Evolutionary conservation across 169 alveolate species (phyloP).

Genomic region (Neospora caninum): DNA sequence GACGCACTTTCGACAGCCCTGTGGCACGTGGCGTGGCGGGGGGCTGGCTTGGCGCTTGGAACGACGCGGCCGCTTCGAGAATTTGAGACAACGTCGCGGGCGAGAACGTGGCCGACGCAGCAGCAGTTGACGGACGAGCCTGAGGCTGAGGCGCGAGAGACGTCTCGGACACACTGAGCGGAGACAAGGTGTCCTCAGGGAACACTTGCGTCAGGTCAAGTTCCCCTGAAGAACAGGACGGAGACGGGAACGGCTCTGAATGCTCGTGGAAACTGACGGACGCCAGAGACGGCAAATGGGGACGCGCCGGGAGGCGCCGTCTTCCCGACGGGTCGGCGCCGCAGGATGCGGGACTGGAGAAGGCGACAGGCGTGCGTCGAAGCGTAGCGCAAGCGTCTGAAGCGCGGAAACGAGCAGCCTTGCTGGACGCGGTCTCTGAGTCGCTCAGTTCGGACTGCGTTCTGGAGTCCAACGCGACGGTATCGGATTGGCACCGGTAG

Average conservation of each 20-base stretch:
- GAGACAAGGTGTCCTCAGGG: neutral
- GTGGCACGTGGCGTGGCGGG: neutral
- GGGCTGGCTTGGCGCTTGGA: neutral
- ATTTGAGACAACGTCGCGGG: neutral
- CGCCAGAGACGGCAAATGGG: neutral
- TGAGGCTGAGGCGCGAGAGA: neutral
- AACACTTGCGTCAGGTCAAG: neutral
- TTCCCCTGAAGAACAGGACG: neutral
- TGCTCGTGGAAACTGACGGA: neutral
- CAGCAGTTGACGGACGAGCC: neutral
- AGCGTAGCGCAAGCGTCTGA: neutral
- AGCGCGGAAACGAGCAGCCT: neutral
- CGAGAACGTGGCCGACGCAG: neutral
- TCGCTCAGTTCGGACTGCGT: neutral
- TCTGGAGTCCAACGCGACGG: neutral
- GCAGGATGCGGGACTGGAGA: neutral
- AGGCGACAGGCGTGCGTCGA: neutral
- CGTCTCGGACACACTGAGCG: neutral
- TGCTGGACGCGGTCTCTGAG: neutral
- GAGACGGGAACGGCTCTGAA: neutral
- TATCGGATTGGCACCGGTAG: constrained; percentile 23
- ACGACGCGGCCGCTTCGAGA: neutral
- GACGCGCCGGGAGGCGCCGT: neutral
- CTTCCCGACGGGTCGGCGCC: neutral
- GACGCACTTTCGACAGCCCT: neutral